A percentile compares a stretch with the other conserved stretches of the same genome.
Conservation (phyloP, 1,139 yeast species). For the Hemisphaericaspora xylanilytica region DNA sequence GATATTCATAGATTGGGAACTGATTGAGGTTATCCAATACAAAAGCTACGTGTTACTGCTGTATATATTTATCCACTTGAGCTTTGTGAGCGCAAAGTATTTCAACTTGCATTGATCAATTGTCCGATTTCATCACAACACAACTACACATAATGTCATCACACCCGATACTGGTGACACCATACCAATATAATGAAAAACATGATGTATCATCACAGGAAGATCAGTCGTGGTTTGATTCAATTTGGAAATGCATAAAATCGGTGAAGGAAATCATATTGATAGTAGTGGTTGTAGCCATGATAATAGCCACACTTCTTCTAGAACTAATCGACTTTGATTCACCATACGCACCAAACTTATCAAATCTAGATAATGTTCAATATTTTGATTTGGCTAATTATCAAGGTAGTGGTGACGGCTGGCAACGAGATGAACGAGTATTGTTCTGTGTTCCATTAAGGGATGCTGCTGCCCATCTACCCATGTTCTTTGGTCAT, state of each 20-base stretch:
- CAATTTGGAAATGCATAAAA: neutral
- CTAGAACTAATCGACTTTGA: constrained; percentile 2
- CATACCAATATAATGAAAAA: constrained; percentile 15
- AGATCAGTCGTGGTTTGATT: neutral
- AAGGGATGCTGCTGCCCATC: constrained; percentile 60
- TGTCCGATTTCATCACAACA: no score
- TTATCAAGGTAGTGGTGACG: constrained; percentile 43
- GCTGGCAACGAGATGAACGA: constrained; percentile 55
- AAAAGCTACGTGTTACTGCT: no score
- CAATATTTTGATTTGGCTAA: constrained; percentile 47
- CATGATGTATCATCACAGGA: constrained; percentile 7
- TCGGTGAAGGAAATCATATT: constrained; percentile 1
- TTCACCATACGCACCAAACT: constrained; percentile 23
- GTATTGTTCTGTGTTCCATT: constrained; percentile 58
- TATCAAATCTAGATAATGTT: constrained; percentile 24
- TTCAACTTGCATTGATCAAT: no score
- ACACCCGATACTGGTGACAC: constrained; percentile 15
- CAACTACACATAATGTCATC: constrained; percentile 6
- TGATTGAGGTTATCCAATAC: no score
- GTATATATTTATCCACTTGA: no score
- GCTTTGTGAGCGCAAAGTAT: no score
- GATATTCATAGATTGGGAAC: no score
- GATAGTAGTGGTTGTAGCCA: constrained; percentile 5
- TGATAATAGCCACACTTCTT: constrained; percentile 8
- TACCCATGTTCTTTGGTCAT: constrained; percentile 61